Base-by-base conservation (phyloP, 257 asterid genomes). In the Jacaranda mimosifolia region DNA sequence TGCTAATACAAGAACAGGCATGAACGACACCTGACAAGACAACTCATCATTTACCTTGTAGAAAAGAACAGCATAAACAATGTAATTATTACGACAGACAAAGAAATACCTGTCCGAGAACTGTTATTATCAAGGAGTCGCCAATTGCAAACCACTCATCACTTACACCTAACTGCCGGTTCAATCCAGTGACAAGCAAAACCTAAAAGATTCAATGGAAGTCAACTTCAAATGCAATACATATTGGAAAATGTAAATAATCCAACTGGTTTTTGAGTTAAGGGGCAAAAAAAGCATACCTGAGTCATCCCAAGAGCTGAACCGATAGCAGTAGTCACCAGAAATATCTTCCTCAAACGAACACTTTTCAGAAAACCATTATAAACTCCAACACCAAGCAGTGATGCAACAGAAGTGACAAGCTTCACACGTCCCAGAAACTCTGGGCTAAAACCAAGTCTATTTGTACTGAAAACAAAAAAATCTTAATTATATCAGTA, bases 91-190 rank as follows among this genome's bases (percentile, higher is more conserved):
- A 12, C 43, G 71, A 53, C 35, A 17, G 51, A 70, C 8, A 55
- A 39, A 65, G 14, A 62, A 10, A 14, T 85, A 95, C 99, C 94
- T 96, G 97, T 67, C 95, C 87, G 40, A 96, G 98, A 85, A 96
- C 99, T 49, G 99, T 93, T 76, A 96, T 76, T 58, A 93, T 83
- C 88, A 96, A 83, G 17, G 99, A 96, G 89, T 96, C 99, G 5
- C 99, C 98, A 60, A 93, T 86, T 1, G 99, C 91, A 18, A 96
- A 96, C 99, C 99, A 96, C 91, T 96, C 96, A 21, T 96, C 98
- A 70, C 93, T 91, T 67, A 96, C 87, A 32, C 97, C 97, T 45
- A 93, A 77, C 80, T 82, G 82, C 73, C 92, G 90, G 84, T 93
- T 96, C 84, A 90, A 70, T 65, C 99, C 98, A 45, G 95, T 89